These are phyloP conservation scores for Vigna hirtella DNA, from an alignment of 306 rosid genomes.

Conservation along the genomic window DNA sequence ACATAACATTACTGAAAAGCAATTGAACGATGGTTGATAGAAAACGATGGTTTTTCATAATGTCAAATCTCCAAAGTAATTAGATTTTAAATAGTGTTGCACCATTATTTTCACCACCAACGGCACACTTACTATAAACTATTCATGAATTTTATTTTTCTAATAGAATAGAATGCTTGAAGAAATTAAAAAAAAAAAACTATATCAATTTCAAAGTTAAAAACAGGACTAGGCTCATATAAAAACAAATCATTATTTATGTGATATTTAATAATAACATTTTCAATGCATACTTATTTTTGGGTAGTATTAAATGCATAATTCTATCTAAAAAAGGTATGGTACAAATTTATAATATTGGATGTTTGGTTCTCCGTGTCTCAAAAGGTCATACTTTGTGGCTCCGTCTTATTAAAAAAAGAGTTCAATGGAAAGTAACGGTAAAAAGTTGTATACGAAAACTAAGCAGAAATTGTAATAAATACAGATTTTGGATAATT, in stretches of 20 bases:
- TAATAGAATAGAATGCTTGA: too few species aligned
- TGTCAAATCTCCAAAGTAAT: not conserved
- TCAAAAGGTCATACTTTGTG: not conserved
- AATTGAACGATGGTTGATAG: not conserved
- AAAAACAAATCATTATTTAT: too few species aligned
- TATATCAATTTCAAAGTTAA: too few species aligned
- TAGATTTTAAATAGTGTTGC: not conserved
- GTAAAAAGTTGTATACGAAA: not conserved
- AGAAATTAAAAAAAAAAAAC: too few species aligned
- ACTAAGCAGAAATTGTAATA: not conserved
- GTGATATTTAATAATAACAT: not conserved
- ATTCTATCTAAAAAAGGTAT: not conserved
- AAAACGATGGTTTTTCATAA: not conserved
- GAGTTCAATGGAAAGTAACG: not conserved
- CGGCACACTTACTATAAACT: not conserved
- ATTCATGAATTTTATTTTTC: not conserved
- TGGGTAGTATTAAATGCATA: not conserved
- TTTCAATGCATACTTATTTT: not conserved
- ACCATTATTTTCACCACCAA: conserved; percentile 6
- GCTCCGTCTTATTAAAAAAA: not conserved
- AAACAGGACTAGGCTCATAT: too few species aligned
- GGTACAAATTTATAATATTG: not conserved
- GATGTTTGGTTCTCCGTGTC: not conserved
- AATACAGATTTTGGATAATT: too few species aligned
- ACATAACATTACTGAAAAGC: not conserved